These are phyloP conservation scores for Paramecium primaurelia DNA, from an alignment of 73 alveolate genomes.

Conservation along the genomic window DNA sequence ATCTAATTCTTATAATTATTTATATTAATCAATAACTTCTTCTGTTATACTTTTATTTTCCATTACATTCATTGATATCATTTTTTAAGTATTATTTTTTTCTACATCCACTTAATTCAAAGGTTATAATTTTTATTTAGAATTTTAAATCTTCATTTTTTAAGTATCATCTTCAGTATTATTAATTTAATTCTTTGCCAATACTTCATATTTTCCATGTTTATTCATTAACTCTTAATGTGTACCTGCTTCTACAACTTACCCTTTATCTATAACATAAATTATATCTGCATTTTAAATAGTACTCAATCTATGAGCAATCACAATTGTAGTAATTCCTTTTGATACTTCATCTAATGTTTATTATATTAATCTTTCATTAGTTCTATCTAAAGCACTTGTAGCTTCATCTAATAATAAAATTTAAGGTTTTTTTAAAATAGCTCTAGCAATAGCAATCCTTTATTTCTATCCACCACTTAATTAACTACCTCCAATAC, in stretches of 20 bases:
- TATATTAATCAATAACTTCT: background rate
- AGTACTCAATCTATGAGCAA: constrained; percentile 69
- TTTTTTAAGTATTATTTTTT: background rate
- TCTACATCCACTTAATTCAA: background rate
- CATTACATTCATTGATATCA: background rate
- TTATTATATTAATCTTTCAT: constrained; percentile 72
- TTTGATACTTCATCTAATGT: constrained; percentile 70
- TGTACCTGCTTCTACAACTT: constrained; percentile 54
- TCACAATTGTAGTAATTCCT: constrained; percentile 56
- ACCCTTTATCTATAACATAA: constrained; percentile 61
- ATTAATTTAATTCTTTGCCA: constrained; percentile 11
- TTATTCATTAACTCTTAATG: constrained; percentile 39
- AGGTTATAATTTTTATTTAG: background rate
- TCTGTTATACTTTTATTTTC: background rate
- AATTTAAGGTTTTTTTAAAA: constrained; percentile 68
- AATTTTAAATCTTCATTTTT: background rate
- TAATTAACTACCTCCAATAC: constrained; percentile 69
- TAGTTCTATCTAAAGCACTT: constrained; percentile 74
- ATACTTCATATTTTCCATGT: constrained; percentile 51
- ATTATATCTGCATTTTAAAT: constrained; percentile 59
- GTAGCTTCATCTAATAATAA: constrained; percentile 91
- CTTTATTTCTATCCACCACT: constrained; percentile 82
- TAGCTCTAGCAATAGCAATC: constrained; percentile 83
- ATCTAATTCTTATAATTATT: background rate
- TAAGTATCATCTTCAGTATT: background rate